Percentiles rank a stretch among this genome's conserved stretches.
Evolutionary conservation across 2,329 filamentous ascomycete species (phyloP).

Genomic region (Chaetoscypha palmicola): DNA sequence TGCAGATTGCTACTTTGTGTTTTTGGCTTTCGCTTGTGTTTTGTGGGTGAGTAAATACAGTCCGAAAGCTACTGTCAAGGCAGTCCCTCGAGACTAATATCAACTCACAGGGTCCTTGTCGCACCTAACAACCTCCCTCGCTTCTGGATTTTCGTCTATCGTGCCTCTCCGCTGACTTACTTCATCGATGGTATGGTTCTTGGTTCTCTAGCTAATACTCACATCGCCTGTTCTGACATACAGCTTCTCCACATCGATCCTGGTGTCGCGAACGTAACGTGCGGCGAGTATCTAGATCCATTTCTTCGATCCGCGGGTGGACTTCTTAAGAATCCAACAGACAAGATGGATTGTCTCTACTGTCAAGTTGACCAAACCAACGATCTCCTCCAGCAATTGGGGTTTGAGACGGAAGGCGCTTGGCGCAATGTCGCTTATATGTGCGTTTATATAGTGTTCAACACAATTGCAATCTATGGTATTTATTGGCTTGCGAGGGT

Average conservation of each 20-base stretch:
- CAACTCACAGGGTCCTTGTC: slow-evolving; percentile 39
- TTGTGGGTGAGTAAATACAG: slow-evolving; percentile 36
- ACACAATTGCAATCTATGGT: not conserved
- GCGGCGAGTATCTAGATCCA: slow-evolving; percentile 46
- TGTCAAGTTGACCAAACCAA: slow-evolving; percentile 48
- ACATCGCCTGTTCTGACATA: slow-evolving; percentile 57
- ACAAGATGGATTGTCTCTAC: slow-evolving; percentile 46
- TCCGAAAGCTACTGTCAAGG: not conserved
- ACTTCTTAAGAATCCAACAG: slow-evolving; percentile 41
- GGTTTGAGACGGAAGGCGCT: slow-evolving; percentile 39
- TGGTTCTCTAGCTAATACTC: slow-evolving; percentile 58
- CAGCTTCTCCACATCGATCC: slow-evolving; percentile 62
- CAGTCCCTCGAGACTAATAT: not conserved
- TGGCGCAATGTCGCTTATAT: not conserved
- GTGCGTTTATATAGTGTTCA: not conserved
- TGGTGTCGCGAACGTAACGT: slow-evolving; percentile 43
- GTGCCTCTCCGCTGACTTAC: slow-evolving; percentile 74
- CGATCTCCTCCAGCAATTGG: slow-evolving; percentile 38
- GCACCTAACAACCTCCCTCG: slow-evolving; percentile 52
- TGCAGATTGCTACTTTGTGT: slow-evolving; percentile 64
- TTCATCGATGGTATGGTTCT: slow-evolving; percentile 65
- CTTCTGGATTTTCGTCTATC: slow-evolving; percentile 81
- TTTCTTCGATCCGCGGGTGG: slow-evolving; percentile 46
- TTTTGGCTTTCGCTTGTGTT: slow-evolving; percentile 58
- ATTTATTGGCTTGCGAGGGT: slow-evolving; percentile 39